Conservation (phyloP, 306 rosid genomes). For the Inga leiocalycina region DNA sequence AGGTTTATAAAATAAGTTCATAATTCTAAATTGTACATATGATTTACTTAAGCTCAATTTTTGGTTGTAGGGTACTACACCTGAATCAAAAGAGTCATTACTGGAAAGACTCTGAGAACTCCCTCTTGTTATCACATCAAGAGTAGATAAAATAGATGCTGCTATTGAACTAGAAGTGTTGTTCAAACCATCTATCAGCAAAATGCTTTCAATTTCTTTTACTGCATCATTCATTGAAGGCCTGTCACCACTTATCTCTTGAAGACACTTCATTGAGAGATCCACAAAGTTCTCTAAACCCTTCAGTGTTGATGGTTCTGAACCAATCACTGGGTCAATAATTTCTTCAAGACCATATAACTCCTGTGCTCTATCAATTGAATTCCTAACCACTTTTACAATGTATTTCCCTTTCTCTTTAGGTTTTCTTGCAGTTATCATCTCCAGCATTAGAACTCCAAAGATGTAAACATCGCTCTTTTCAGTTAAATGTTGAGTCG, state of each 20-base stretch:
- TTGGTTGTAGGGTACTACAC: background rate
- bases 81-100: conserved; percentile 25
- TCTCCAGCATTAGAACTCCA: conserved; percentile 63
- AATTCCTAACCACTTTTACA: conserved; percentile 48
- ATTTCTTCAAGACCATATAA: conserved; percentile 35
- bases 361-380: conserved; percentile 44
- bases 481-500: conserved; percentile 32
- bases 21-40: background rate
- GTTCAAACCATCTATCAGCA: conserved; percentile 40
- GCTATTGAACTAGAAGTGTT: conserved; percentile 28
- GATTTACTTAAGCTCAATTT: background rate
- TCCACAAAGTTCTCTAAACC: conserved; percentile 58
- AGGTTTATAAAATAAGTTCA: background rate
- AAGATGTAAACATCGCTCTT: conserved; percentile 73
- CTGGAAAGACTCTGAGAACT: conserved; percentile 23
- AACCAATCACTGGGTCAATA: conserved; percentile 45
- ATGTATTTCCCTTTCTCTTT: conserved; percentile 51
- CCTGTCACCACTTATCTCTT: conserved; percentile 46
- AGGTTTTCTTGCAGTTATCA: conserved; percentile 56
- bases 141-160: conserved; percentile 34
- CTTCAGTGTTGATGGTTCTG: conserved; percentile 31
- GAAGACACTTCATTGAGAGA: conserved; percentile 55
- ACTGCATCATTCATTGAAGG: conserved; percentile 64
- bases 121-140: conserved; percentile 13
- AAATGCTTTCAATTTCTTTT: conserved; percentile 50